Base-by-base conservation (phyloP, 2,329 filamentous ascomycete species). In the Phoma sp. region DNA sequence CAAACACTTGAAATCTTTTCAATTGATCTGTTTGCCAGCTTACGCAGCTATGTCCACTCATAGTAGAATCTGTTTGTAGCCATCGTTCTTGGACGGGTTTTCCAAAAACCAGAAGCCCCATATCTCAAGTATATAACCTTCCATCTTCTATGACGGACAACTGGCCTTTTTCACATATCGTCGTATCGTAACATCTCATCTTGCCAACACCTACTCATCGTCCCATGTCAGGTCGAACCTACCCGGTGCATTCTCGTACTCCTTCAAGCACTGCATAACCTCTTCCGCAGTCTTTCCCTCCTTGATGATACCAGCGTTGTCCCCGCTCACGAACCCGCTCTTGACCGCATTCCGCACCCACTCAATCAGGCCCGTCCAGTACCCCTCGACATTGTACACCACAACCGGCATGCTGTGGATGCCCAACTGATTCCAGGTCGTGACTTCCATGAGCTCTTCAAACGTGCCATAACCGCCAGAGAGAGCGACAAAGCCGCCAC, bases 401-500 rank as follows among this genome's bases (percentile, higher is more conserved):
- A 93, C 87, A 40, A 98, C 87, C 1, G 71, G 71, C 71, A 73
- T 74, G 3, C 89, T 90, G 77, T 98, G 95, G 62, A 99, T 98
- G 1, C 95, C 93, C 44, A 99, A 78, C 79, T 98, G 95, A 75
- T 97, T 98, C 93, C 95, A 99, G 9, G 91, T 96, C 24, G 87
- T 87, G 2, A 91, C 86, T 79, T 96, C 91, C 76, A 96, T 92
- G 71, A 99, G 83, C 82, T 99, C 95, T 79, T 99, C 95, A 72
- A 98, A 83, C 2, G 95, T 99, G 18, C 95, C 95, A 75, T 93
- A 99, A 0, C 95, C 95, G 38, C 93, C 93, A 50, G 85, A 86
- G 55, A 99, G 79, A 25, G 92, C 92, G 36, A 99, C 86, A 77
- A 99, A 99, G 10, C 93, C 93, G 52, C 86, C 89, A 1, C 93